These are phyloP conservation scores for Trichoderma reesei DNA, from an alignment of 495 filamentous ascomycete genomes.

Conservation along the genomic window DNA sequence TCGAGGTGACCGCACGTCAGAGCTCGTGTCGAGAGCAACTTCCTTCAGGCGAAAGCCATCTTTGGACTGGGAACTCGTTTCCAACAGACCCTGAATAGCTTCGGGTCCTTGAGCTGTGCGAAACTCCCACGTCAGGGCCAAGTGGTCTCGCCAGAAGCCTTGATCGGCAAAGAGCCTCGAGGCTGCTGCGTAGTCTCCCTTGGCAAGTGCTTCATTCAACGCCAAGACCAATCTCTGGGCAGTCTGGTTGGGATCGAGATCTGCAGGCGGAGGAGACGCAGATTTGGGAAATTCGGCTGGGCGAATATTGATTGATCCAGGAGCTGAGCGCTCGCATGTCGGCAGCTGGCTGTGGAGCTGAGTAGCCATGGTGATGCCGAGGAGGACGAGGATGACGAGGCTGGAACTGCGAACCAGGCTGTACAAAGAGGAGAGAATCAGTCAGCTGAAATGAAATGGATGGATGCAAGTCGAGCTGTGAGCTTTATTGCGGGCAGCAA, in stretches of 20 bases:
- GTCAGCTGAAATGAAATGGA: too few species aligned
- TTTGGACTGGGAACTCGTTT: constrained; percentile 14
- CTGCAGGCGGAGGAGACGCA: neutral
- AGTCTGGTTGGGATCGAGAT: constrained; percentile 35
- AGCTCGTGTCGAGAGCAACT: constrained; percentile 40
- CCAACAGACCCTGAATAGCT: constrained; percentile 41
- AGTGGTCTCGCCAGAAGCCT: constrained; percentile 56
- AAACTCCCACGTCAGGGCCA: constrained; percentile 50
- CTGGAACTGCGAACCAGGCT: too few species aligned
- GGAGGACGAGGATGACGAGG: too few species aligned
- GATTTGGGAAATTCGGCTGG: neutral
- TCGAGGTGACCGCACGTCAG: constrained; percentile 36
- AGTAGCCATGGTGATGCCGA: neutral
- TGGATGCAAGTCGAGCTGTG: too few species aligned
- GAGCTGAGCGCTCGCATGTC: neutral
- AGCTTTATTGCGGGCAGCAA: too few species aligned
- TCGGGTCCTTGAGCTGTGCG: constrained; percentile 46
- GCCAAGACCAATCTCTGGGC: constrained; percentile 32
- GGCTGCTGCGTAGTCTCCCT: constrained; percentile 25
- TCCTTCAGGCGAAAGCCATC: constrained; percentile 30
- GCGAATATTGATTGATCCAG: constrained; percentile 9
- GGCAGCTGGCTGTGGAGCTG: neutral
- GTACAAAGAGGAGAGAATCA: too few species aligned
- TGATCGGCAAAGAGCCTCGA: constrained; percentile 43
- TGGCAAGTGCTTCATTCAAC: constrained; percentile 39